Percentiles rank a stretch among this genome's conserved stretches.
Evolutionary conservation across 495 filamentous ascomycete genomes (phyloP).

Genomic region (Talaromyces adpressus): DNA sequence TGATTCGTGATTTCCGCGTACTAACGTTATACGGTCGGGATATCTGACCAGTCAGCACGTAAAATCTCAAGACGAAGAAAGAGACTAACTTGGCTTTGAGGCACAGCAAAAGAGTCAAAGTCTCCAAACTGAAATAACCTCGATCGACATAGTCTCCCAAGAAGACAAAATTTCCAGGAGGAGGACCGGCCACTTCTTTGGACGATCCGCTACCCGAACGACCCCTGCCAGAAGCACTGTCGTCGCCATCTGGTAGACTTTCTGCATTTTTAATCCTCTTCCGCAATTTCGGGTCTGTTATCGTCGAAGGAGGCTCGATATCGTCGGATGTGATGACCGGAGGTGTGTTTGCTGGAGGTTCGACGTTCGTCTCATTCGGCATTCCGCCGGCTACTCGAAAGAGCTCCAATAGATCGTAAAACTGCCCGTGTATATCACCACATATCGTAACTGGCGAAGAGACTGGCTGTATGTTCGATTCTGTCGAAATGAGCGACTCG

Average conservation of each 20-base stretch:
- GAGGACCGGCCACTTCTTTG: constrained; percentile 35
- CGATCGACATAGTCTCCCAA: constrained; percentile 96
- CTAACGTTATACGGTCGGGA: constrained; percentile 88
- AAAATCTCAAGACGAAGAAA: background rate
- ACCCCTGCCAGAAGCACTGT: constrained; percentile 18
- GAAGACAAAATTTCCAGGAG: constrained; percentile 85
- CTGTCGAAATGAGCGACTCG: constrained; percentile 34
- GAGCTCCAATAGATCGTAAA: constrained; percentile 95
- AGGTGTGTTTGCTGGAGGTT: constrained; percentile 54
- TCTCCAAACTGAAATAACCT: constrained; percentile 96
- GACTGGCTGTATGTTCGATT: constrained; percentile 97
- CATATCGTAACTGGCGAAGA: constrained; percentile 95
- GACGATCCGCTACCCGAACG: constrained; percentile 34
- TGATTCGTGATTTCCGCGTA: constrained; percentile 96
- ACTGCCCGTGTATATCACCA: constrained; percentile 97
- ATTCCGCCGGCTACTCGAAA: constrained; percentile 95
- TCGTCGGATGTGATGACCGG: constrained; percentile 74
- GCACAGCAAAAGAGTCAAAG: constrained; percentile 90
- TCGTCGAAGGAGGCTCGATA: constrained; percentile 79
- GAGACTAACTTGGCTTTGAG: constrained; percentile 85
- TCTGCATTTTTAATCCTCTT: constrained; percentile 63
- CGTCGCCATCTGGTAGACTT: constrained; percentile 34
- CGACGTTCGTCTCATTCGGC: constrained; percentile 67
- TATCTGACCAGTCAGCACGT: constrained; percentile 49
- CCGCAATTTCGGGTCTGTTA: constrained; percentile 74